phyloP scores from a whole-genome alignment of 352 stramenopile species.

The Phytophthora colocasiae region DNA sequence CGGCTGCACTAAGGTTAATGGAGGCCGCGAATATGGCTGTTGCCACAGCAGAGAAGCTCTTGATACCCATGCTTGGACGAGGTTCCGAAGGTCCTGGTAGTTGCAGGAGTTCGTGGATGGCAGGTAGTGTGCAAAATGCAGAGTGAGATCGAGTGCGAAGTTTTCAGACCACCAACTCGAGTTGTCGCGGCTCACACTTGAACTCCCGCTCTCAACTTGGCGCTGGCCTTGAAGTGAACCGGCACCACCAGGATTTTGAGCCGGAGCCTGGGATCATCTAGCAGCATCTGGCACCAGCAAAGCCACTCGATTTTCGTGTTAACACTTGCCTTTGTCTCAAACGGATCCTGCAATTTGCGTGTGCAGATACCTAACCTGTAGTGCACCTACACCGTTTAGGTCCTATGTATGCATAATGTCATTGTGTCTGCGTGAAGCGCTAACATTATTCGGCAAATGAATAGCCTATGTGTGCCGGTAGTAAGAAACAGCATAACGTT shows the following conservation, averaged over 20 bases:
- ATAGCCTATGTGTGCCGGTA: no score
- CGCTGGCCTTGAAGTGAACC: background rate
- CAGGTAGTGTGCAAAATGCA: conserved; percentile 1
- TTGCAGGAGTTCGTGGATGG: background rate
- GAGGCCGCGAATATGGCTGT: conserved; percentile 7
- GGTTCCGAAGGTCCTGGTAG: no score
- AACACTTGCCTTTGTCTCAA: background rate
- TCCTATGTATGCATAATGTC: background rate
- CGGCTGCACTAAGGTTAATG: conserved; percentile 10
- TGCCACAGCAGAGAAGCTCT: background rate
- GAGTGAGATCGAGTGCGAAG: conserved; percentile 12
- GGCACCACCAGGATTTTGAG: conserved; percentile 9
- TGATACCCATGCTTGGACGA: conserved; percentile 19
- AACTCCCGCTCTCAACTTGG: background rate
- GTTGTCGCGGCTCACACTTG: conserved; percentile 7
- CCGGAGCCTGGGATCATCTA: conserved; percentile 8
- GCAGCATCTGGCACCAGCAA: conserved; percentile 7
- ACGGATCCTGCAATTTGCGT: background rate
- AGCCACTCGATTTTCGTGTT: background rate
- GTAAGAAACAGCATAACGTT: background rate
- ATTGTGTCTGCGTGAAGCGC: background rate
- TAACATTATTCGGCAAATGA: background rate
- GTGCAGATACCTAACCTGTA: no score
- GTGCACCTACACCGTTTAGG: no score
- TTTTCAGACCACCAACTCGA: conserved; percentile 4